A percentile compares a stretch with the other conserved stretches of the same genome.
Conservation (phyloP, 2,329 filamentous ascomycete species). For the Colletotrichum somersetense region DNA sequence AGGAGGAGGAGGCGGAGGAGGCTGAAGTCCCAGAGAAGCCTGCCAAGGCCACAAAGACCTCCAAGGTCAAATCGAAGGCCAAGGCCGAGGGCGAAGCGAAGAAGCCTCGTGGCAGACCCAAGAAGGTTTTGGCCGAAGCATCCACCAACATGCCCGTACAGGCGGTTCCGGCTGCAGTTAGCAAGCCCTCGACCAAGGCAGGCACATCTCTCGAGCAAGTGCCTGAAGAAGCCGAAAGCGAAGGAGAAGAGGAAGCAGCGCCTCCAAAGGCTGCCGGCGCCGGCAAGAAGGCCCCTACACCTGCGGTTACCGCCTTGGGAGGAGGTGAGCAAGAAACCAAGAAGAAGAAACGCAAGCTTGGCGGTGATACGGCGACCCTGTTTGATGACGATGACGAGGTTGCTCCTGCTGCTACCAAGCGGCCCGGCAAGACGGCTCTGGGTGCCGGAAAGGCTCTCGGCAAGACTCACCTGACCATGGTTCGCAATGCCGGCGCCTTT, state of each 20-base stretch:
- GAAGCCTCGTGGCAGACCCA: slow-evolving; percentile 62
- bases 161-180: slow-evolving; percentile 29
- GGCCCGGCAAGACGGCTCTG: slow-evolving; percentile 51
- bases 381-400: slow-evolving; percentile 74
- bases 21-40: slow-evolving; percentile 37
- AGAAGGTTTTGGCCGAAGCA: slow-evolving; percentile 61
- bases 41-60: slow-evolving; percentile 43
- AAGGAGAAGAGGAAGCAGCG: slow-evolving; percentile 46
- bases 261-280: slow-evolving; percentile 48
- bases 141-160: slow-evolving; percentile 57
- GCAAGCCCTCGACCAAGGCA: slow-evolving; percentile 51
- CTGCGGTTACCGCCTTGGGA: slow-evolving; percentile 46
- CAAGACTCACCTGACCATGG: slow-evolving; percentile 55
- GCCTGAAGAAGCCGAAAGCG: slow-evolving; percentile 52
- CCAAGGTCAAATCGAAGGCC: slow-evolving; percentile 45
- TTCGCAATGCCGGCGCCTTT: slow-evolving; percentile 59
- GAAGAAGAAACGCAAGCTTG: slow-evolving; percentile 81
- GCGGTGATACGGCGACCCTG: slow-evolving; percentile 72
- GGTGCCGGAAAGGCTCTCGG: slow-evolving; percentile 42
- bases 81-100: slow-evolving; percentile 24
- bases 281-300: slow-evolving; percentile 34
- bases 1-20: slow-evolving; percentile 27
- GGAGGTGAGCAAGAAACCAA: slow-evolving; percentile 57
- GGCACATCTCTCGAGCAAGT: slow-evolving; percentile 55
- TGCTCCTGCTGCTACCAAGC: slow-evolving; percentile 45